A percentile compares a stretch with the other conserved stretches of the same genome.
Conservation (phyloP, 2,329 filamentous ascomycete genomes). For the Mycogone perniciosa region DNA sequence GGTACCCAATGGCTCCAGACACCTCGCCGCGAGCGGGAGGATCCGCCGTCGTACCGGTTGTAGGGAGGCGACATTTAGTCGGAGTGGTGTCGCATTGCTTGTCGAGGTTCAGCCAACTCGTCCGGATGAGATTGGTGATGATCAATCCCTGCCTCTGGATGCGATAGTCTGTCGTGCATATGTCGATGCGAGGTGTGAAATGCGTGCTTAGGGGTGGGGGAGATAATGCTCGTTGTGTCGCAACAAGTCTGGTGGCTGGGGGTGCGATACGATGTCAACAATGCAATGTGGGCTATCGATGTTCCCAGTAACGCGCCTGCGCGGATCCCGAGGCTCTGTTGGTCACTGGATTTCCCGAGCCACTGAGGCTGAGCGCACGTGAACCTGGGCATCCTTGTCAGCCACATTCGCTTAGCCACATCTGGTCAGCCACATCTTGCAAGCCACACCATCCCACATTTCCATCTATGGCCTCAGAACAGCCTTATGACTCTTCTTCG, state of each 20-base stretch:
- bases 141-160: neutral
- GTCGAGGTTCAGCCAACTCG: neutral
- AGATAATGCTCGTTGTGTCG: constrained; percentile 11
- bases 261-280: constrained; percentile 17
- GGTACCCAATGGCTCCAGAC: constrained; percentile 84
- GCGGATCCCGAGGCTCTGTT: constrained; percentile 31
- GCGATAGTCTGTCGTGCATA: neutral
- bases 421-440: constrained; percentile 1
- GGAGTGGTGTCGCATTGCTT: constrained; percentile 30
- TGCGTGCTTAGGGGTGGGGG: constrained; percentile 11
- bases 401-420: neutral
- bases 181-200: neutral
- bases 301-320: constrained; percentile 20
- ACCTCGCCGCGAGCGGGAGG: constrained; percentile 55
- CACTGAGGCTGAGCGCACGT: constrained; percentile 12
- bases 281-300: constrained; percentile 13
- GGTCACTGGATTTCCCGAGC: constrained; percentile 10
- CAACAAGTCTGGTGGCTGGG: constrained; percentile 19
- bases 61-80: constrained; percentile 54
- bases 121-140: neutral
- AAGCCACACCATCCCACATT: constrained; percentile 1
- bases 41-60: constrained; percentile 49
- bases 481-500: constrained; percentile 7
- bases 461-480: too few relatives aligned
- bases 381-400: neutral